A percentile compares a stretch with the other conserved stretches of the same genome.
These are phyloP conservation scores for Gonium pectorale DNA, from an alignment of 139 green algal genomes.

Conservation along the genomic window DNA sequence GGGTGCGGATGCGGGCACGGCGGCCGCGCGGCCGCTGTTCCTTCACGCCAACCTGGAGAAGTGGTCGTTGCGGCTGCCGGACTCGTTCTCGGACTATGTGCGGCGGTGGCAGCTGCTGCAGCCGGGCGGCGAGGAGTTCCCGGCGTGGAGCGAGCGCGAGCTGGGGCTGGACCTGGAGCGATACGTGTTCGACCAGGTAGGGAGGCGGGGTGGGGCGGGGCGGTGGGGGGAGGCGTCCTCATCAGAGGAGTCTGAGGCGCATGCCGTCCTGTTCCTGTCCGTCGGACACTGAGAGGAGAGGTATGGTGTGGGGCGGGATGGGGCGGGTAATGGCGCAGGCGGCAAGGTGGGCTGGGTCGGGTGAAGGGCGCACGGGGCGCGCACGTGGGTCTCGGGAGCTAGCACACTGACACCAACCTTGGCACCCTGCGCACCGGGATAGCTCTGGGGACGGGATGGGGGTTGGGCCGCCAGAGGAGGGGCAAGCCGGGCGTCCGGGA, in stretches of 20 bases:
- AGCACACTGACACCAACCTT: no score
- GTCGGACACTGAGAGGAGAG: no score
- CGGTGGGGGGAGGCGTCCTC: not conserved
- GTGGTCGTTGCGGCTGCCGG: constrained; percentile 40
- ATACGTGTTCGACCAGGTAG: not conserved
- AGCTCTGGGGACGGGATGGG: not conserved
- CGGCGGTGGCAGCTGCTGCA: constrained; percentile 32
- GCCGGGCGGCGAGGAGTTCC: constrained; percentile 5
- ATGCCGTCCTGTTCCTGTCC: no score
- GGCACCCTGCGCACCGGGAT: no score
- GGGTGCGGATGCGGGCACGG: no score
- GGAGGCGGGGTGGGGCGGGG: not conserved
- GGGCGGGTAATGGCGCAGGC: no score
- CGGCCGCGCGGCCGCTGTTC: constrained; percentile 44
- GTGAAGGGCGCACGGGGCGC: no score
- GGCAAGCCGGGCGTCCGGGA: no score
- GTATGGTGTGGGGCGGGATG: no score
- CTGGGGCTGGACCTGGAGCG: constrained; percentile 16
- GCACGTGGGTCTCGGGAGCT: no score
- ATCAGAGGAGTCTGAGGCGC: no score
- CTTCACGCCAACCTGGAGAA: constrained; percentile 66
- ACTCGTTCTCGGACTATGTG: constrained; percentile 6
- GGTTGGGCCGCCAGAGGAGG: not conserved
- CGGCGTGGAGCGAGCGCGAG: not conserved
- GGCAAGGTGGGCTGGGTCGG: no score